Evolutionary conservation across 2,329 filamentous ascomycete genomes (phyloP), one percentile per base, ranked within the genome.

Genomic region (Hymenoscyphus linearis): DNA sequence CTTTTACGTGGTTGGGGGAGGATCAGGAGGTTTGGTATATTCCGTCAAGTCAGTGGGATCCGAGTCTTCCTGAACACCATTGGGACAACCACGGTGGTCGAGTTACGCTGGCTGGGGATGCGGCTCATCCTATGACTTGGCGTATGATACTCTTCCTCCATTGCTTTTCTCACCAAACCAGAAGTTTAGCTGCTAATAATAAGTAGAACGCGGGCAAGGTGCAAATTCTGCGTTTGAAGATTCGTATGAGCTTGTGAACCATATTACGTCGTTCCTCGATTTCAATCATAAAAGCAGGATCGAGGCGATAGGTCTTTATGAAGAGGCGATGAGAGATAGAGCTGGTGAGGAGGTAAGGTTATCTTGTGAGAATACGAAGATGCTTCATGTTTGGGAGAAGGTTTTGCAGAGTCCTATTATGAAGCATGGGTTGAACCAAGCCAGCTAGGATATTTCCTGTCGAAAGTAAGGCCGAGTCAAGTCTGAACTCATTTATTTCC

Each of bases 101-200:
- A 1, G 76, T 80, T 2, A 80, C 80, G 1, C 69, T 84, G 1
- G 74, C 78, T 5, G 82, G 82, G 3, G 82, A 85, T 67, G 78
- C 81, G 1, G 81, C 81, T 0, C 82, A 85, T 69, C 78, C 81
- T n/a, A 84, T 85, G 82, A 82, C 80, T 16, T 64, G 62, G n/a
- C 67, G 67, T 69, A 54, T 50, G 63, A 18, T 44, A 36, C 7
- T 4, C 16, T 26, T 13, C 18, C 4, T 25, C 25, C 44, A 40
- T 6, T 40, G 5, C n/a, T 16, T n/a, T n/a, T 9, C 31, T 9
- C 31, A 31, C 2, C 1, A 5, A 14, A 25, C 13, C 18, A 12
- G 5, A 25, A 25, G 13, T 13, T 10, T 1, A 10, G 25, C 13
- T 22, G n/a, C 44, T 50, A 7, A 59, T 37, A 31, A 31, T 35